Evolutionary conservation across 345 rosid genomes (phyloP).

Genomic region (Turritis glabra): DNA sequence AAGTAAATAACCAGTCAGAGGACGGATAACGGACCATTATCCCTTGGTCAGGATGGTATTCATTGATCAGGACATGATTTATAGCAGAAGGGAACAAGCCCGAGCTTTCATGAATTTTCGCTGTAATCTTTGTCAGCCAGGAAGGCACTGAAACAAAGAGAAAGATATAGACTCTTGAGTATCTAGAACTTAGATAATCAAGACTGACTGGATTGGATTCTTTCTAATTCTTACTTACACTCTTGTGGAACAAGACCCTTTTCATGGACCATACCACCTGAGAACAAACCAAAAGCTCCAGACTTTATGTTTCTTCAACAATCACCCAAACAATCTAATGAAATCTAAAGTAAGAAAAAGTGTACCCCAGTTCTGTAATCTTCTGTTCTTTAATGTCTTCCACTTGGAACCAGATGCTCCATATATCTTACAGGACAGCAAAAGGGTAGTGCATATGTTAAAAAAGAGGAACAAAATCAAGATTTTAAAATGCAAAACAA

Average conservation of each 20-base stretch:
- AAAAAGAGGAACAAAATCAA: background rate
- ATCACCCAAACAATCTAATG: background rate
- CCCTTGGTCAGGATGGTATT: slow-evolving; percentile 82
- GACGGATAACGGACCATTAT: slow-evolving; percentile 60
- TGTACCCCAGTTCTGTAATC: slow-evolving; percentile 90
- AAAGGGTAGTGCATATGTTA: background rate
- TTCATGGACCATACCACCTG: slow-evolving; percentile 97
- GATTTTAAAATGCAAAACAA: background rate
- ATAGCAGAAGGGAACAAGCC: slow-evolving; percentile 73
- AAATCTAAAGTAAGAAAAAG: background rate
- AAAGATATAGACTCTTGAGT: background rate
- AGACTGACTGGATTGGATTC: background rate
- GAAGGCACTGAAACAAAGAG: slow-evolving; percentile 65
- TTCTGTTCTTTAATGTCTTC: slow-evolving; percentile 84
- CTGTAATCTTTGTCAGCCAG: slow-evolving; percentile 64
- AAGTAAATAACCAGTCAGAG: background rate
- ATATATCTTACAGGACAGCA: slow-evolving; percentile 49
- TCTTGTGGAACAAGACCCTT: slow-evolving; percentile 93
- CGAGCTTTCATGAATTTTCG: slow-evolving; percentile 60
- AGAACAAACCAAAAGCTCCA: slow-evolving; percentile 13
- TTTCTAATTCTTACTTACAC: slow-evolving; percentile 48
- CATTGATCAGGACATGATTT: slow-evolving; percentile 90
- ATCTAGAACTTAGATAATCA: background rate
- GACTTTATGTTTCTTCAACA: background rate
- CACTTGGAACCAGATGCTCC: slow-evolving; percentile 75